These are phyloP conservation scores for Kwoniella europaea DNA, from an alignment of 768 basidiomycete genomes.

Conservation along the genomic window DNA sequence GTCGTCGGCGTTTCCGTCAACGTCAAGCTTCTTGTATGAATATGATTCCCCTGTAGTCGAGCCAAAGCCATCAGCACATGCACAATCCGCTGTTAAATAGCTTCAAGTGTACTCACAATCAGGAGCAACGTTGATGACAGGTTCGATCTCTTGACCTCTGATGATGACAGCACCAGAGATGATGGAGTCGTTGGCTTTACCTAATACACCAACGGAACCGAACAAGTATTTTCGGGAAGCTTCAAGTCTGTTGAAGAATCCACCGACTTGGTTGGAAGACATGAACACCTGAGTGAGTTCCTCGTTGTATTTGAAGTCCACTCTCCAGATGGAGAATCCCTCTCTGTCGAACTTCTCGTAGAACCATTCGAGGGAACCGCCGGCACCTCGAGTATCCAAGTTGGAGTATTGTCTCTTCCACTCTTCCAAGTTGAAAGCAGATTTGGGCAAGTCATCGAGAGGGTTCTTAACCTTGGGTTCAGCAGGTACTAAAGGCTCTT, in stretches of 20 bases:
- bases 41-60: conserved; percentile 80
- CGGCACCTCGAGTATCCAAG: conserved; percentile 79
- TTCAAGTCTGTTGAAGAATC: conserved; percentile 97
- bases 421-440: conserved; percentile 65
- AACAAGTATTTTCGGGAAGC: conserved; percentile 96
- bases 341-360: conserved; percentile 90
- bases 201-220: conserved; percentile 89
- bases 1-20: conserved; percentile 68
- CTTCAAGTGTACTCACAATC: conserved; percentile 39
- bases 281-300: conserved; percentile 92
- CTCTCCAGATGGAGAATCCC: conserved; percentile 88
- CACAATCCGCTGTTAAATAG: neutral
- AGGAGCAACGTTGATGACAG: conserved; percentile 53
- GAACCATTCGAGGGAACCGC: conserved; percentile 93
- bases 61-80: neutral
- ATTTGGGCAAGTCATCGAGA: conserved; percentile 80
- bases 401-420: conserved; percentile 99
- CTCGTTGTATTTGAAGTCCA: conserved; percentile 95
- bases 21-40: conserved; percentile 74
- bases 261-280: conserved; percentile 87
- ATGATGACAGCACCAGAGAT: conserved; percentile 82
- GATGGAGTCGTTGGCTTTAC: conserved; percentile 73
- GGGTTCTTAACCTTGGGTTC: conserved; percentile 96
- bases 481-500: conserved; percentile 71
- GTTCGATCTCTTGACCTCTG: conserved; percentile 67